phyloP scores from a whole-genome alignment of 805 yeast species.

The Wickerhamiella azyma region DNA sequence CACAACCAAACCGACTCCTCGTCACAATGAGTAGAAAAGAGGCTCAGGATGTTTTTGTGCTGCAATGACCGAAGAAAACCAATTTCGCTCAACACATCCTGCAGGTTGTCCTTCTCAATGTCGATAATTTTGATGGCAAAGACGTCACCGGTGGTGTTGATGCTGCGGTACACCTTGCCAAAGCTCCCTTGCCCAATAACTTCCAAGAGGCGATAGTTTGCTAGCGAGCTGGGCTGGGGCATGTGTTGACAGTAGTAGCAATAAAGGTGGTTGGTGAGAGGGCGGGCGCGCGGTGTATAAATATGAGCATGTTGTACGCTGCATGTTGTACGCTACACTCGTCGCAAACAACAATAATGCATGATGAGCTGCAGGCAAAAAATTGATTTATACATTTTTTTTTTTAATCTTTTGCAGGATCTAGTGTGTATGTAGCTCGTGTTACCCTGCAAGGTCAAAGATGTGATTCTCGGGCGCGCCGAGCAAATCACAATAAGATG shows the following conservation, averaged over 20 bases:
- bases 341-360: not conserved
- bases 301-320: not conserved
- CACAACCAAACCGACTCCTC: constrained; percentile 71
- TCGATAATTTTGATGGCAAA: constrained; percentile 88
- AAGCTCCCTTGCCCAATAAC: constrained; percentile 19
- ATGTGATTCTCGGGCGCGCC: no score
- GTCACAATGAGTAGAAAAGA: constrained; percentile 36
- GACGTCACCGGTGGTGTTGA: constrained; percentile 27
- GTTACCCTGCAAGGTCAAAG: no score
- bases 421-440: no score
- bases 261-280: not conserved
- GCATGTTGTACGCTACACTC: no score
- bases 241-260: not conserved
- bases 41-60: constrained; percentile 52
- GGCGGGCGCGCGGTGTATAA: not conserved
- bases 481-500: no score
- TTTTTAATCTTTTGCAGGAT: no score
- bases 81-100: constrained; percentile 51
- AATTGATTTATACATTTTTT: no score
- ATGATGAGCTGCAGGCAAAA: not conserved
- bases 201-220: constrained; percentile 1
- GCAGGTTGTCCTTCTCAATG: constrained; percentile 28
- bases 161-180: constrained; percentile 20
- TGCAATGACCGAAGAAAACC: constrained; percentile 52
- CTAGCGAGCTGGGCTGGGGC: not conserved